Conservation (phyloP, 164 flowering plant genomes). For the Magnolia kwangsiensis region DNA sequence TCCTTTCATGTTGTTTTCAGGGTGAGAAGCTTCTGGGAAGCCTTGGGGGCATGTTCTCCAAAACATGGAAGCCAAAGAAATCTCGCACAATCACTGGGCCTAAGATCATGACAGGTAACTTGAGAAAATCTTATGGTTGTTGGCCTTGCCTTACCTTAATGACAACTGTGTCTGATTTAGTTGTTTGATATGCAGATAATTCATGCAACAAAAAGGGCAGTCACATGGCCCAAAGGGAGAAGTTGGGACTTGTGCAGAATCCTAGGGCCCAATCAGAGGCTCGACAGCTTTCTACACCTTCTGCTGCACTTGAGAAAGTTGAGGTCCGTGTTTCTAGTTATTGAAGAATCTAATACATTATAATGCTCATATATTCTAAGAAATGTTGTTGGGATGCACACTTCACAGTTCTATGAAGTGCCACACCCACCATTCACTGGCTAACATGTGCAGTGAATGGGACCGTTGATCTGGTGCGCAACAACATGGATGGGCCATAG, state of each 20-base stretch:
- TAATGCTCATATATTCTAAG: not conserved
- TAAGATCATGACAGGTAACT: constrained; percentile 40
- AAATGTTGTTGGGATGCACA: not conserved
- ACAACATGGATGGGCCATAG: too few species aligned
- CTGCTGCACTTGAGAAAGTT: constrained; percentile 64
- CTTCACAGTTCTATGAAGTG: not conserved
- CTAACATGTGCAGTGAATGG: not conserved
- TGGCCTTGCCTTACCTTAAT: not conserved
- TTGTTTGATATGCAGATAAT: constrained; percentile 42
- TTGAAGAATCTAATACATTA: not conserved
- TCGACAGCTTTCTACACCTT: constrained; percentile 44
- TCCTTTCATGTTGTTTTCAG: constrained; percentile 15
- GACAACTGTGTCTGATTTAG: not conserved
- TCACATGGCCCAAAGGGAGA: constrained; percentile 57
- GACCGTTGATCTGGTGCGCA: not conserved
- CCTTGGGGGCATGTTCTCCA: constrained; percentile 91
- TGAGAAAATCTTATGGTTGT: not conserved
- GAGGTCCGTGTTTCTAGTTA: constrained; percentile 49
- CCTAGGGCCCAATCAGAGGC: constrained; percentile 35
- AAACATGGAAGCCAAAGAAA: constrained; percentile 94
- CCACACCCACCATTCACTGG: not conserved
- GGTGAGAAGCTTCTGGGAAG: constrained; percentile 61
- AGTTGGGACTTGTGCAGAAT: constrained; percentile 49
- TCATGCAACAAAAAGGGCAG: constrained; percentile 34
- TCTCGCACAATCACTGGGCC: constrained; percentile 67